These are phyloP conservation scores for Leishmania amazonensis DNA, from an alignment of 208 protist species.

Conservation along the genomic window DNA sequence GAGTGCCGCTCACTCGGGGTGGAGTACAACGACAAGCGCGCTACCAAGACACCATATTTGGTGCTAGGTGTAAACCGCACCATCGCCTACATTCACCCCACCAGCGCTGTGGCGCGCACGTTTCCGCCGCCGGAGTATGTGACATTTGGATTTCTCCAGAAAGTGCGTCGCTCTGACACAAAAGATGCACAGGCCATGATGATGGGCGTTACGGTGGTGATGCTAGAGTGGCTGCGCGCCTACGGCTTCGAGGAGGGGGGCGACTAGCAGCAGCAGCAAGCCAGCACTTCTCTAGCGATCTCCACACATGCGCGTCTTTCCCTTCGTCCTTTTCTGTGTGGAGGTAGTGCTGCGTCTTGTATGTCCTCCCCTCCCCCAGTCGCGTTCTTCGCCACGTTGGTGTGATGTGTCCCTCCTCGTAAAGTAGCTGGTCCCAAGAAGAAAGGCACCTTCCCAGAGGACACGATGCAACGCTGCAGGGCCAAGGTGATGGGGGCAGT, in stretches of 20 bases:
- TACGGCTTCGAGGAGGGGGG: constrained; percentile 55
- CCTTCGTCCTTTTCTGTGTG: not conserved
- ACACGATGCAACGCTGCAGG: not conserved
- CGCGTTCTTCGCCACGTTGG: not conserved
- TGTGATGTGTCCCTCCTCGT: not conserved
- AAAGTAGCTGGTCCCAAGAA: not conserved
- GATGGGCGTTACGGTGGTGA: constrained; percentile 89
- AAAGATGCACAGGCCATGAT: constrained; percentile 82
- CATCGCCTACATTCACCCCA: constrained; percentile 87
- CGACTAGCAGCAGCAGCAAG: not conserved
- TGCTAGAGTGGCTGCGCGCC: constrained; percentile 82
- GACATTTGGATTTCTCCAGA: constrained; percentile 80
- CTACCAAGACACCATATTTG: constrained; percentile 85
- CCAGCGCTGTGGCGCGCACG: constrained; percentile 80
- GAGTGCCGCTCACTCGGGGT: constrained; percentile 87
- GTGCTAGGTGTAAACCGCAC: constrained; percentile 47
- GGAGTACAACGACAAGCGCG: constrained; percentile 83
- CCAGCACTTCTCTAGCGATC: not conserved
- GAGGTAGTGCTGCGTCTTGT: not conserved
- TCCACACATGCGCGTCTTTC: not conserved
- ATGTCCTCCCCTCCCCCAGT: not conserved
- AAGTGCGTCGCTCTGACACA: constrained; percentile 71
- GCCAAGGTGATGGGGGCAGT: not conserved
- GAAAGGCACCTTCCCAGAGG: not conserved
- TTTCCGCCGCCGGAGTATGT: constrained; percentile 90